Evolutionary conservation across 306 rosid genomes (phyloP).

Genomic region (Corylus avellana): DNA sequence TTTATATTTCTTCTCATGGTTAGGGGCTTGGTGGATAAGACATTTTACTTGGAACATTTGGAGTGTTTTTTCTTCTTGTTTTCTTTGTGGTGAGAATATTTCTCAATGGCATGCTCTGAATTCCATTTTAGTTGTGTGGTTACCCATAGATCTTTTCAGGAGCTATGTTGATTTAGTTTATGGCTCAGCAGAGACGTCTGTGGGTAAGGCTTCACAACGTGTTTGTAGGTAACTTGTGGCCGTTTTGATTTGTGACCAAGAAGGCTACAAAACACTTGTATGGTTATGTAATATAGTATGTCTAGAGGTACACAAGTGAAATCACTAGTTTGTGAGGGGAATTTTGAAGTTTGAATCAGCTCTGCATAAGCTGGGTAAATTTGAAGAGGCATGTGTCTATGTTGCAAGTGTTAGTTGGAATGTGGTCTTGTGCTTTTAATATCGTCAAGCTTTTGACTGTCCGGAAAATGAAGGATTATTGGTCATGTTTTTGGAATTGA

Average conservation of each 20-base stretch:
- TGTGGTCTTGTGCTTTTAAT: neutral
- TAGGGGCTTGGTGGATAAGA: neutral
- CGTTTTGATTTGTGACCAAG: neutral
- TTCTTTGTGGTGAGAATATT: too few species aligned
- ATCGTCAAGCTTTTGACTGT: neutral
- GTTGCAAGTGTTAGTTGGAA: neutral
- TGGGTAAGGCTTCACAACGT: neutral
- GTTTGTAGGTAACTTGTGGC: neutral
- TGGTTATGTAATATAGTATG: neutral
- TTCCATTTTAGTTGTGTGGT: too few species aligned
- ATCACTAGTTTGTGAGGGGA: neutral
- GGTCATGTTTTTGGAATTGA: neutral
- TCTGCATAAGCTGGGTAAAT: neutral
- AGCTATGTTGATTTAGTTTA: too few species aligned
- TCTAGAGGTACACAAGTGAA: neutral
- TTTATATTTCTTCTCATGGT: too few species aligned
- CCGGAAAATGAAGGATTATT: too few species aligned
- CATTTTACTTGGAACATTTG: neutral
- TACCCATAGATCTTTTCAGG: too few species aligned
- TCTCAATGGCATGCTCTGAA: too few species aligned
- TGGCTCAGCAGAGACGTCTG: too few species aligned
- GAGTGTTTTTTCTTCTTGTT: neutral
- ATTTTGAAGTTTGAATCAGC: neutral
- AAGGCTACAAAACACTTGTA: neutral
- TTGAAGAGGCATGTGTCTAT: neutral